A percentile compares a stretch with the other conserved stretches of the same genome.
These are phyloP conservation scores for Peterozyma xylosa DNA, from an alignment of 805 yeast species.

Conservation along the genomic window DNA sequence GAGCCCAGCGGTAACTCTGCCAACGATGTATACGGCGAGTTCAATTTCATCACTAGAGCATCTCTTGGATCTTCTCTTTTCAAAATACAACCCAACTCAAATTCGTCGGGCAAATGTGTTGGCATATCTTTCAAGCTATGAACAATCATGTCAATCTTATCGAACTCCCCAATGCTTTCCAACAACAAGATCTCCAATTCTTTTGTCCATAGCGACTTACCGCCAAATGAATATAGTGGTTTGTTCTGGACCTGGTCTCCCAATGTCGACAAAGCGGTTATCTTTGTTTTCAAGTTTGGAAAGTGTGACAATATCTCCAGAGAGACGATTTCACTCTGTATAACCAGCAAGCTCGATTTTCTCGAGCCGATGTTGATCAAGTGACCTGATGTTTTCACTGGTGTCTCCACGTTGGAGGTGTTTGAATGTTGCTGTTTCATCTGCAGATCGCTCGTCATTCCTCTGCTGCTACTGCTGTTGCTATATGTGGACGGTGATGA, in stretches of 20 bases:
- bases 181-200: slow-evolving; percentile 79
- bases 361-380: slow-evolving; percentile 71
- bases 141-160: slow-evolving; percentile 79
- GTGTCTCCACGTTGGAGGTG: too few species aligned
- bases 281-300: slow-evolving; percentile 65
- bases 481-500: too few species aligned
- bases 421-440: too few species aligned
- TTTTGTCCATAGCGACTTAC: slow-evolving; percentile 93
- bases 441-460: too few species aligned
- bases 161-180: slow-evolving; percentile 51
- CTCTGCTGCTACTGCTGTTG: too few species aligned
- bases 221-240: slow-evolving; percentile 92
- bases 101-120: slow-evolving; percentile 82
- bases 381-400: too few species aligned
- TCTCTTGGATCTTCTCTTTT: slow-evolving; percentile 91
- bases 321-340: slow-evolving; percentile 74
- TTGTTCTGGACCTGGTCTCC: slow-evolving; percentile 84
- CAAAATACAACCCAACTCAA: slow-evolving; percentile 80
- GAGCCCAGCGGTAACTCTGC: slow-evolving; percentile 78
- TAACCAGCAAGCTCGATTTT: slow-evolving; percentile 79
- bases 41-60: slow-evolving; percentile 70
- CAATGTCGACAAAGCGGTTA: slow-evolving; percentile 73
- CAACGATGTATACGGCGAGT: slow-evolving; percentile 55
- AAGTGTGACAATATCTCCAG: slow-evolving; percentile 46
- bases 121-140: slow-evolving; percentile 93